Conservation (phyloP, 495 filamentous ascomycete species). For the Penicillium roqueforti region DNA sequence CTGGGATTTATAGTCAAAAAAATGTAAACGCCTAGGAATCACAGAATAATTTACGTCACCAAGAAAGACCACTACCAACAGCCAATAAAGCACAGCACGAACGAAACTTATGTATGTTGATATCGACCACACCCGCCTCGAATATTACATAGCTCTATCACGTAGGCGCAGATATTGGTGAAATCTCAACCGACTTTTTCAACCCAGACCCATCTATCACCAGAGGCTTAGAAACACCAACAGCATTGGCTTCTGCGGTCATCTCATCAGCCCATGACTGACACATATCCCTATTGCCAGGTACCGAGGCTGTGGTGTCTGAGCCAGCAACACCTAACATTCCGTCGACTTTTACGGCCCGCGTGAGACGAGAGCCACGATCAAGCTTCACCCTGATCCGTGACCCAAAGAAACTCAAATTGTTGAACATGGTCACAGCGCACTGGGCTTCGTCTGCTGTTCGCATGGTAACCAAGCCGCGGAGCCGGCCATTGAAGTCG, state of each 20-base stretch:
- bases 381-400: constrained; percentile 23
- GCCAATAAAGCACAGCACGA: neutral
- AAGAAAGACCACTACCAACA: neutral
- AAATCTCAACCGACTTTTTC: constrained; percentile 13
- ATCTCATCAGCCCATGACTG: constrained; percentile 8
- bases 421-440: constrained; percentile 30
- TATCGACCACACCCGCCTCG: neutral
- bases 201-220: constrained; percentile 41
- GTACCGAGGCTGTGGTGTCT: neutral
- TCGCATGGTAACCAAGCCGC: constrained; percentile 32
- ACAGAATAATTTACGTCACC: neutral
- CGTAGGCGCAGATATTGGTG: constrained; percentile 20
- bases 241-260: neutral
- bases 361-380: neutral
- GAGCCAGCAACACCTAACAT: neutral
- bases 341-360: constrained; percentile 14
- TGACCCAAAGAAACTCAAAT: constrained; percentile 29
- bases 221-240: constrained; percentile 26
- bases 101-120: neutral
- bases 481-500: constrained; percentile 17
- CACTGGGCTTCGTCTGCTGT: constrained; percentile 35
- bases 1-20: neutral
- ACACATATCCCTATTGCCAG: too few relatives aligned
- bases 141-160: constrained; percentile 7
- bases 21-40: neutral